Evolutionary conservation across 2,329 filamentous ascomycete species (phyloP).

Genomic region (Pseudogymnoascus sp.): DNA sequence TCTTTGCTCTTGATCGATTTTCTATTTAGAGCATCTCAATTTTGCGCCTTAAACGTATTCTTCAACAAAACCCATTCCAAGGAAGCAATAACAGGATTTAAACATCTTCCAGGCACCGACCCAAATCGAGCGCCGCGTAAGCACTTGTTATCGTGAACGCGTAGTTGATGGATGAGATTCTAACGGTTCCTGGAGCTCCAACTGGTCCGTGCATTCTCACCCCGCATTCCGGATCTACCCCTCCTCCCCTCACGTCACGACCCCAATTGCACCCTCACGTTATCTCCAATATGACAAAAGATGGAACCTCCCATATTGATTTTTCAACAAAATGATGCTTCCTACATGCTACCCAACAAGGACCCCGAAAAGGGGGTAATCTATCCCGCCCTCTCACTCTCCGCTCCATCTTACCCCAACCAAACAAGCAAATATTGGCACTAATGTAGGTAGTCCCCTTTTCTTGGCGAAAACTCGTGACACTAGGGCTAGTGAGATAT

Average conservation of each 20-base stretch:
- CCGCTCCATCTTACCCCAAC: not conserved
- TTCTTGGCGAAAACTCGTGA: constrained; percentile 9
- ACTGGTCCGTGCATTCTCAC: not conserved
- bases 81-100: not conserved
- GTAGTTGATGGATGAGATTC: not conserved
- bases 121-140: not conserved
- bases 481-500: not conserved
- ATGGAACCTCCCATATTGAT: not conserved
- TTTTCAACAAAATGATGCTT: not conserved
- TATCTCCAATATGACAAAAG: not conserved
- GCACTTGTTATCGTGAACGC: not conserved
- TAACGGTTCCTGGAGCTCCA: not conserved
- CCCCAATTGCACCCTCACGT: not conserved
- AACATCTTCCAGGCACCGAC: not conserved
- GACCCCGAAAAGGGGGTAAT: no score
- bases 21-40: not conserved
- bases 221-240: not conserved
- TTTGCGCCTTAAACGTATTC: not conserved
- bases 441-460: not conserved
- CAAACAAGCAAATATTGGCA: not conserved
- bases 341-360: not conserved
- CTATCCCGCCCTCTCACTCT: not conserved
- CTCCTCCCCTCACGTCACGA: not conserved
- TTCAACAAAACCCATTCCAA: not conserved
- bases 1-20: not conserved